Evolutionary conservation across 768 basidiomycete genomes (phyloP), one percentile per base, ranked within the genome.

Genomic region (Amanita muscaria): DNA sequence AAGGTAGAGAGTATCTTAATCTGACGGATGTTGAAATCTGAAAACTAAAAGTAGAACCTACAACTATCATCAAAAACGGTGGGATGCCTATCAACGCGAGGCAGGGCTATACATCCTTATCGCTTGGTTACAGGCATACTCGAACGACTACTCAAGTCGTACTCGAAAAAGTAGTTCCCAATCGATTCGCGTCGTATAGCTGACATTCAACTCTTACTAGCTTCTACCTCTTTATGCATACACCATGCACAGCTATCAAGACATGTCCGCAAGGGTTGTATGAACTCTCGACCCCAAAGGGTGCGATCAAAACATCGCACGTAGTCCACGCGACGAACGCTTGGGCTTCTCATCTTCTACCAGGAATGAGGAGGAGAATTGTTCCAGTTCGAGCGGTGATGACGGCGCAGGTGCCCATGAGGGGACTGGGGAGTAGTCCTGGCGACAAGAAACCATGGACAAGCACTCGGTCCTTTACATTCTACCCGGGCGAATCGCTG

Each of bases 321-420:
- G 69, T 93, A 32, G 66, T 93, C 8, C 88, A 90, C 56, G 85
- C 87, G 2, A 90, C 88, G 2, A 94, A 94, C 57, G 88, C 74
- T n/a, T 91, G 88, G 79, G 66, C 69, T 3, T 77, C 85, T 1
- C 80, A 86, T 50, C 72, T 93, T 35, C 64, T 93, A 43, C 65
- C 70, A 10, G 71, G 72, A 0, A 65, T 86, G 64, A 73, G 77
- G 15, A 65, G 66, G 40, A 84, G 76, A 56, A 74, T 86, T 47
- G 56, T 83, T 14, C 83, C 85, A 22, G 51, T 69, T 19, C 66
- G 80, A 42, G 77, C 72, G 32, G 64, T 67, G 49, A 80, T 85
- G 80, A 76, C 75, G 25, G 78, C 82, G 0, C 84, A 86, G 56
- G 63, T 70, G 27, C 76, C 77, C 0, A 75, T 78, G 10, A 51